phyloP scores from a whole-genome alignment of 2,329 filamentous ascomycete genomes.

The Neofusicoccum kwambonambiense region DNA sequence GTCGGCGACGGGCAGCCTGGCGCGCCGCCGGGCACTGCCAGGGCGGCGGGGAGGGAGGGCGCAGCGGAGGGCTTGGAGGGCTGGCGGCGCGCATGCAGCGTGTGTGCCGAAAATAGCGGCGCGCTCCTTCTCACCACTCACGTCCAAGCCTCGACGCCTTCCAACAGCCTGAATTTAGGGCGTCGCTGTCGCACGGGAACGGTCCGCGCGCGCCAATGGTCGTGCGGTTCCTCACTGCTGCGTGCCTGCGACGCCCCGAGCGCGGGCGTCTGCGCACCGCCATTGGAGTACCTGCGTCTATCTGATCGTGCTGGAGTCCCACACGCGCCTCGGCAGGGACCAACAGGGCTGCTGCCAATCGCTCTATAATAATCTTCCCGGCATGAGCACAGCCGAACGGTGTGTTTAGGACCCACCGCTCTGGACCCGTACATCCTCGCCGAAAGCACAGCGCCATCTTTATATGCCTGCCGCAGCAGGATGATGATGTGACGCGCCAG shows the following conservation, averaged over 20 bases:
- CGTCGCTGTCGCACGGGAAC: constrained; percentile 18
- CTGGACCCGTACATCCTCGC: constrained; percentile 11
- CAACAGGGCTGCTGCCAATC: constrained; percentile 6
- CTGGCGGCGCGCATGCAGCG: neutral
- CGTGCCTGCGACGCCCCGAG: neutral
- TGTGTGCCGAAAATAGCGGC: constrained; percentile 17
- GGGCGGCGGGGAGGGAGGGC: neutral
- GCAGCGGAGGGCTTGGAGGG: constrained; percentile 11
- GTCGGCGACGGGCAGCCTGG: no score
- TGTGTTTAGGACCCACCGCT: constrained; percentile 15
- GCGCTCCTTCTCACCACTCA: constrained; percentile 3
- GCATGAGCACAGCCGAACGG: constrained; percentile 17
- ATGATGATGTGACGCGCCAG: constrained; percentile 19
- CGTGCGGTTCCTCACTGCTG: neutral
- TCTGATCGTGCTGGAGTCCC: neutral
- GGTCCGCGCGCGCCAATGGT: constrained; percentile 15
- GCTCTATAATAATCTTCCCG: constrained; percentile 17
- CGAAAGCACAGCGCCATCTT: constrained; percentile 15
- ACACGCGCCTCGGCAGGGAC: constrained; percentile 7
- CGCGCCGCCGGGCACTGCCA: neutral
- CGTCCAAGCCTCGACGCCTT: constrained; percentile 18
- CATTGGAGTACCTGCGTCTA: constrained; percentile 19
- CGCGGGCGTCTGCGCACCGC: neutral
- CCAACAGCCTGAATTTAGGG: constrained; percentile 5
- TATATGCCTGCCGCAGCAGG: constrained; percentile 18